phyloP scores from a whole-genome alignment of 768 basidiomycete species.

The Trametes meyenii region DNA sequence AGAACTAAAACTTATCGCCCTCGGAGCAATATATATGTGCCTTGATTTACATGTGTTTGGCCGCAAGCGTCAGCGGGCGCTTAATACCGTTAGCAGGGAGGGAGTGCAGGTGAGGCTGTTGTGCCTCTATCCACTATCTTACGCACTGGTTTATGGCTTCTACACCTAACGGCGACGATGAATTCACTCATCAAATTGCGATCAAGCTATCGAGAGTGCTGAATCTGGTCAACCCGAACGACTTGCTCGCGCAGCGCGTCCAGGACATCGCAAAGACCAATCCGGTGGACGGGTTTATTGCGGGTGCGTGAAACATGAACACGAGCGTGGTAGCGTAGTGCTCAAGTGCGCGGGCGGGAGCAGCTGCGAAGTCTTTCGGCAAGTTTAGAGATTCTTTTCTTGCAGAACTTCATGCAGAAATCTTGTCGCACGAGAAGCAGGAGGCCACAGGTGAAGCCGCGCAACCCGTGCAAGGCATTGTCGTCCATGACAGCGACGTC shows the following conservation, averaged over 20 bases:
- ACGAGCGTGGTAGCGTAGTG: background rate
- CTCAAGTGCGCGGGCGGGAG: background rate
- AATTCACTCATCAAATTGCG: slow-evolving; percentile 70
- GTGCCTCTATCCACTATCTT: background rate
- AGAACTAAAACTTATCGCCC: background rate
- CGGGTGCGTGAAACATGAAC: slow-evolving; percentile 48
- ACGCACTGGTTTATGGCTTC: slow-evolving; percentile 16
- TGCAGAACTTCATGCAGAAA: slow-evolving; percentile 77
- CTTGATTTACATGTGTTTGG: slow-evolving; percentile 16
- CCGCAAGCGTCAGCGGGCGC: slow-evolving; percentile 7
- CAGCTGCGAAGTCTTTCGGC: slow-evolving; percentile 81
- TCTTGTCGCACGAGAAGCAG: slow-evolving; percentile 71
- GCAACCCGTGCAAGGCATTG: slow-evolving; percentile 74
- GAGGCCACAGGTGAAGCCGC: slow-evolving; percentile 49
- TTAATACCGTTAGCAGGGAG: background rate
- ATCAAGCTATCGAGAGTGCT: slow-evolving; percentile 81
- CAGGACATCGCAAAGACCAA: slow-evolving; percentile 80
- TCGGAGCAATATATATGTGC: slow-evolving; percentile 10
- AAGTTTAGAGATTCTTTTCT: slow-evolving; percentile 83
- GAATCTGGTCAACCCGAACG: slow-evolving; percentile 83
- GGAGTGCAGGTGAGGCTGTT: background rate
- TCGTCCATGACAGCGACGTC: slow-evolving; percentile 78
- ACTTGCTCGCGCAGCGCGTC: slow-evolving; percentile 76
- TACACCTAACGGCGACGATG: slow-evolving; percentile 31
- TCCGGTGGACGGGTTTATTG: slow-evolving; percentile 61